phyloP scores from a whole-genome alignment of 495 filamentous ascomycete genomes.

The Penicillium cataractarum region DNA sequence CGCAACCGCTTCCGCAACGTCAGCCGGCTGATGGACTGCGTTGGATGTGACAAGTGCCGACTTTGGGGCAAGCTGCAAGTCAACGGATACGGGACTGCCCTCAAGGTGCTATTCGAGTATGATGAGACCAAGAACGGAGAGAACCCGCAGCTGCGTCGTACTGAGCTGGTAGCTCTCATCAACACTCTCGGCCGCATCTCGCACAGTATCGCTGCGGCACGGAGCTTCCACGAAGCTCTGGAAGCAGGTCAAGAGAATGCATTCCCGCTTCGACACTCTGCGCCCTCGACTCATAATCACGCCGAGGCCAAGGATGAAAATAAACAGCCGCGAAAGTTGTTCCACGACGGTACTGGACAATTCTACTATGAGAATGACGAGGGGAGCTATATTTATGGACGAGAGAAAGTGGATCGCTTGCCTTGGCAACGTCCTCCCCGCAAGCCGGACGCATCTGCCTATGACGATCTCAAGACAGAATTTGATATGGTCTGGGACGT shows the following conservation, averaged over 20 bases:
- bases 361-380: conserved; percentile 49
- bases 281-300: conserved; percentile 25
- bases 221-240: conserved; percentile 68
- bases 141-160: conserved; percentile 78
- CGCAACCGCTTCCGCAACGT: conserved; percentile 96
- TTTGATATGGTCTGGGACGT: conserved; percentile 61
- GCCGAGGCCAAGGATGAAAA: conserved; percentile 15
- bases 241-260: conserved; percentile 42
- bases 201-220: conserved; percentile 73
- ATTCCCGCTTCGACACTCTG: conserved; percentile 37
- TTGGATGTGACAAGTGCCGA: conserved; percentile 97
- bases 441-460: conserved; percentile 43
- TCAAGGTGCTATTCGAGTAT: conserved; percentile 96
- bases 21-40: conserved; percentile 95
- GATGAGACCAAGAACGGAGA: conserved; percentile 75
- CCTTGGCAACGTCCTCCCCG: conserved; percentile 43
- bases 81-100: conserved; percentile 88
- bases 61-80: conserved; percentile 99
- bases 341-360: conserved; percentile 41
- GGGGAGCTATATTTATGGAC: conserved; percentile 41
- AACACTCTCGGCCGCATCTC: conserved; percentile 91
- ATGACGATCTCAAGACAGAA: conserved; percentile 67
- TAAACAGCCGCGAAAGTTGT: conserved; percentile 27
- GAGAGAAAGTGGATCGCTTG: conserved; percentile 26
- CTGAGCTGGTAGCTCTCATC: conserved; percentile 89